phyloP scores from a whole-genome alignment of 2,329 filamentous ascomycete genomes.

The Neopestalotiopsis clavispora region DNA sequence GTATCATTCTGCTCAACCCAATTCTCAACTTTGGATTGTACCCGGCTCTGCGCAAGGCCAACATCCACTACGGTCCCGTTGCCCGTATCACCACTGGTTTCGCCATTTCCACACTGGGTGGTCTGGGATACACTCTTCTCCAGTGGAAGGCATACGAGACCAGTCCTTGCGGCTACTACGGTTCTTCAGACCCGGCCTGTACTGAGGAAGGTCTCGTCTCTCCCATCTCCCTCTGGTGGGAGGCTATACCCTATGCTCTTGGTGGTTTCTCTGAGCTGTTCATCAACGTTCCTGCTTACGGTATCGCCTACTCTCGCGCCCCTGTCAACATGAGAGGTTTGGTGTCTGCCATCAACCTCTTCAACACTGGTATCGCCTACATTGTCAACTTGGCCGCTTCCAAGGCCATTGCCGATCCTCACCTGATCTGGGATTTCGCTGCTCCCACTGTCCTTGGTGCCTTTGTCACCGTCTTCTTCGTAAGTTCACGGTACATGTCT shows the following conservation, averaged over 20 bases:
- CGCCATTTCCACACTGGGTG: constrained; percentile 51
- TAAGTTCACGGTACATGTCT: background rate
- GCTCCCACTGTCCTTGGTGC: constrained; percentile 50
- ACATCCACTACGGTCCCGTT: constrained; percentile 52
- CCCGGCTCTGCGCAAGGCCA: constrained; percentile 44
- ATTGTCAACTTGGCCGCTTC: constrained; percentile 49
- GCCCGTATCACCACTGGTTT: constrained; percentile 57
- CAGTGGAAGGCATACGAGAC: constrained; percentile 46
- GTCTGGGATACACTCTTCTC: constrained; percentile 45
- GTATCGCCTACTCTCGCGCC: constrained; percentile 55
- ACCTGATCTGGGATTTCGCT: constrained; percentile 55
- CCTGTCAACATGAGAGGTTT: constrained; percentile 57
- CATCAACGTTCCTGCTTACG: constrained; percentile 55
- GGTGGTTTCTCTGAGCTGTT: constrained; percentile 58
- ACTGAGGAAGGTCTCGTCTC: constrained; percentile 40
- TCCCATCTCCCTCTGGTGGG: constrained; percentile 58
- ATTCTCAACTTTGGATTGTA: constrained; percentile 56
- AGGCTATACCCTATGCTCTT: constrained; percentile 57
- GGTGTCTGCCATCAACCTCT: constrained; percentile 54
- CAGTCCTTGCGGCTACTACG: constrained; percentile 46
- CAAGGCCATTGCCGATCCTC: constrained; percentile 51
- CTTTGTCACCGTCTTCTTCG: constrained; percentile 47
- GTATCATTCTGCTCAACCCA: constrained; percentile 50
- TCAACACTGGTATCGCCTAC: constrained; percentile 51
- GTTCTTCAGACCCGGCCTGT: constrained; percentile 38